phyloP scores from a whole-genome alignment of 164 flowering plant species.

The Tetrastigma voinierianum region DNA sequence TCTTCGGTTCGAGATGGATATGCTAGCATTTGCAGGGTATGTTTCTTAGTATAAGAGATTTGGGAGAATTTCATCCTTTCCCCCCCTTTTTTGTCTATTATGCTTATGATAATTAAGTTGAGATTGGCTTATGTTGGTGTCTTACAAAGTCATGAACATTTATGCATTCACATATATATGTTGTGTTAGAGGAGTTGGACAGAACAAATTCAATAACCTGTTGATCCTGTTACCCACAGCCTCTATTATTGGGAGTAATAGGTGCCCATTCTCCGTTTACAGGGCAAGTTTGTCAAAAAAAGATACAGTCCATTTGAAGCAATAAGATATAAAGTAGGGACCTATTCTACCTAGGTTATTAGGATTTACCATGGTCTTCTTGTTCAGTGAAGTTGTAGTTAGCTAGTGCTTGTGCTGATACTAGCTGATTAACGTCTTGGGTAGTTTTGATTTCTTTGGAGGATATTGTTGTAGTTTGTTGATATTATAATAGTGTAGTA shows the following conservation, averaged over 20 bases:
- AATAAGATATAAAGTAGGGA: neutral
- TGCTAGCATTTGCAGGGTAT: constrained; percentile 99
- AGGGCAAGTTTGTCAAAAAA: too few relatives aligned
- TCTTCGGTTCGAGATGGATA: constrained; percentile 99
- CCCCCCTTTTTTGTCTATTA: too few relatives aligned
- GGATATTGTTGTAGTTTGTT: too few relatives aligned
- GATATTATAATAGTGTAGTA: too few relatives aligned
- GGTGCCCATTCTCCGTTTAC: too few relatives aligned
- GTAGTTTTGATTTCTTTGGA: neutral
- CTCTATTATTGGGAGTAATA: too few relatives aligned
- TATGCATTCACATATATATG: too few relatives aligned
- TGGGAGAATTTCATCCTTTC: neutral
- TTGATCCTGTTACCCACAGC: neutral
- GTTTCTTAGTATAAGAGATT: constrained; percentile 13
- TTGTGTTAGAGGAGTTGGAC: neutral
- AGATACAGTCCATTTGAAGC: neutral
- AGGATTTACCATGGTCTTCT: neutral
- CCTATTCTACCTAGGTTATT: neutral
- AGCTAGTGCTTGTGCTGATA: neutral
- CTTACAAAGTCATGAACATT: neutral
- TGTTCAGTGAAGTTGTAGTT: neutral
- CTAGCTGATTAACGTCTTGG: neutral
- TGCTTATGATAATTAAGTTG: too few relatives aligned
- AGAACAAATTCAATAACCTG: too few relatives aligned
- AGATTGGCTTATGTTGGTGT: too few relatives aligned